Percentiles rank a stretch among this genome's conserved stretches.
These are phyloP conservation scores for Huntiella moniliformis DNA, from an alignment of 2,329 filamentous ascomycete genomes.

Conservation along the genomic window DNA sequence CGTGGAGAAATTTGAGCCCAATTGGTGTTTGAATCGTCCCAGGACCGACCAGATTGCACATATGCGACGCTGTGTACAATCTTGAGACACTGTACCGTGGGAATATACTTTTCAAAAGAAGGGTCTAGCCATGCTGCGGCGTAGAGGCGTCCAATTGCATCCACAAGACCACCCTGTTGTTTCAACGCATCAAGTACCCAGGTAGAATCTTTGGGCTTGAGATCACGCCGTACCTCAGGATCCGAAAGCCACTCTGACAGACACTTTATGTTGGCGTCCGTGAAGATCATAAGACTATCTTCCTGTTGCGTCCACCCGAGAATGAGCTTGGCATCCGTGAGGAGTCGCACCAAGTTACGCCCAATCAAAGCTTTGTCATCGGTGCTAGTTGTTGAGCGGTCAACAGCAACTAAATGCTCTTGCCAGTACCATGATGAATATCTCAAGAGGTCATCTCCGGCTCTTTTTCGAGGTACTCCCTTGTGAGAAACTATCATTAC, in stretches of 20 bases:
- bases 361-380: conserved; percentile 20
- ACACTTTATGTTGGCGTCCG: conserved; percentile 21
- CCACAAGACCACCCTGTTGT: conserved; percentile 18
- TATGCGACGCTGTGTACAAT: conserved; percentile 25
- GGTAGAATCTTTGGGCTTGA: conserved; percentile 16
- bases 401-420: conserved; percentile 22
- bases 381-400: conserved; percentile 15
- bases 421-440: conserved; percentile 29
- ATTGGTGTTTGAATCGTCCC: conserved; percentile 20
- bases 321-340: conserved; percentile 20
- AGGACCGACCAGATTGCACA: conserved; percentile 21
- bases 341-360: conserved; percentile 19
- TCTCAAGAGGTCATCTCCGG: conserved; percentile 14
- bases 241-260: conserved; percentile 21
- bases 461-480: neutral
- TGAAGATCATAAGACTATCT: conserved; percentile 25
- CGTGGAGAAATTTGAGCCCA: conserved; percentile 21
- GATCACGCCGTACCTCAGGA: conserved; percentile 17
- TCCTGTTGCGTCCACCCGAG: conserved; percentile 24
- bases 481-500: conserved; percentile 2
- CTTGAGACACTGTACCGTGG: conserved; percentile 24
- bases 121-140: conserved; percentile 22
- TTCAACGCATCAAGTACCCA: conserved; percentile 17
- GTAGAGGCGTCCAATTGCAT: conserved; percentile 22
- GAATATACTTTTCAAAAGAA: conserved; percentile 20